phyloP scores from a whole-genome alignment of 768 basidiomycete species.

The Podaxis mareebaensis region DNA sequence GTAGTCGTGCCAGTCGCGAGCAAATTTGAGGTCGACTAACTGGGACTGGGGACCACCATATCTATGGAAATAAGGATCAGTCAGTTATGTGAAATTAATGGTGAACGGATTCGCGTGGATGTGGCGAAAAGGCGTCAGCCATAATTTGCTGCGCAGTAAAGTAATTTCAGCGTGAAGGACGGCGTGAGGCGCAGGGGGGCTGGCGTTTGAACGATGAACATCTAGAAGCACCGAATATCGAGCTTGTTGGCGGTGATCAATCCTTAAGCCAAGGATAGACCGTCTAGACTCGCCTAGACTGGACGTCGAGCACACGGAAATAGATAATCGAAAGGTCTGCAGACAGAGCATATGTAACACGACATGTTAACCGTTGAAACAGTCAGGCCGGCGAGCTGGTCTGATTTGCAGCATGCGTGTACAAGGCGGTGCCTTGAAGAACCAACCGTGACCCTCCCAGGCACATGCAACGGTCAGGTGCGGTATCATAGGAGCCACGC shows the following conservation, averaged over 20 bases:
- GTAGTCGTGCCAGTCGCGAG: constrained; percentile 85
- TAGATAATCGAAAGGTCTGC: not conserved
- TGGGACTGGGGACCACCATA: constrained; percentile 94
- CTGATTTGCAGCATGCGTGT: not conserved
- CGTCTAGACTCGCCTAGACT: constrained; percentile 11
- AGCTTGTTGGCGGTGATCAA: not conserved
- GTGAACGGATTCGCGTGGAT: not conserved
- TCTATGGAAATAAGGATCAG: constrained; percentile 34
- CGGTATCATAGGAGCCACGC: not conserved
- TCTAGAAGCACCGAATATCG: not conserved
- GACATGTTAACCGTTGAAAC: not conserved
- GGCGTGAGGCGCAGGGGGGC: not conserved
- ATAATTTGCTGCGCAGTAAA: not conserved
- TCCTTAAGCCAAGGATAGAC: not conserved
- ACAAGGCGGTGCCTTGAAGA: not conserved
- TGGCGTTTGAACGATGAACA: not conserved
- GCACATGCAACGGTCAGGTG: not conserved
- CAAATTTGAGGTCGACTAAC: constrained; percentile 63
- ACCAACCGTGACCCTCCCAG: not conserved
- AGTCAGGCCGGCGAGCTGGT: constrained; percentile 6
- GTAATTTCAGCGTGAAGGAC: not conserved
- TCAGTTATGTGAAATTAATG: not conserved
- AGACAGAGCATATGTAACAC: not conserved
- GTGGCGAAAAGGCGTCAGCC: not conserved
- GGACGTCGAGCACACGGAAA: not conserved